Evolutionary conservation across 495 filamentous ascomycete genomes (phyloP).

Genomic region (Aspergillus steynii): DNA sequence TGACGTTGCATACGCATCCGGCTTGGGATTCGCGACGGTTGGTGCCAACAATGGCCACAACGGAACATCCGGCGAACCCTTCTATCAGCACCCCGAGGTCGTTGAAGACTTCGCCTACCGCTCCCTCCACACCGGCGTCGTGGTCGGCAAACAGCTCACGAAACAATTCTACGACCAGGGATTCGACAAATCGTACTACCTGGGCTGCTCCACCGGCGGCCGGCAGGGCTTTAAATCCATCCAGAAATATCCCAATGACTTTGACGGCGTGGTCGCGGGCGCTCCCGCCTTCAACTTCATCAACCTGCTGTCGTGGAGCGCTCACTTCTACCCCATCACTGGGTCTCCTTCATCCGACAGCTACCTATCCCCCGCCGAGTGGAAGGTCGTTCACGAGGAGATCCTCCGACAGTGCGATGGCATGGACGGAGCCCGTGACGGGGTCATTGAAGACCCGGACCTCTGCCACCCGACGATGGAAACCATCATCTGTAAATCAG

Average conservation of each 20-base stretch:
- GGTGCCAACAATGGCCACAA: conserved; percentile 61
- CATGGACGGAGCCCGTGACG: conserved; percentile 63
- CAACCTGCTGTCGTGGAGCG: conserved; percentile 55
- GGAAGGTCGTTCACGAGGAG: conserved; percentile 55
- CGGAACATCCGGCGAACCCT: conserved; percentile 50
- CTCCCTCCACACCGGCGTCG: conserved; percentile 52
- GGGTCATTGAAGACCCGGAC: conserved; percentile 62
- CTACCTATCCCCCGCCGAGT: conserved; percentile 52
- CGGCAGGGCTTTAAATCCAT: conserved; percentile 53
- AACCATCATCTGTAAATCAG: conserved; percentile 49
- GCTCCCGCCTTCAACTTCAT: conserved; percentile 53
- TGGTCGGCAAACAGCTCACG: conserved; percentile 50
- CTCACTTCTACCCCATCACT: conserved; percentile 50
- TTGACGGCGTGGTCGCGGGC: conserved; percentile 69
- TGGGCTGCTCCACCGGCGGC: conserved; percentile 59
- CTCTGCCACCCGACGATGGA: conserved; percentile 57
- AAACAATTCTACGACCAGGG: conserved; percentile 47
- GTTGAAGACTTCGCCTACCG: conserved; percentile 51
- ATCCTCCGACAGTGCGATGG: conserved; percentile 65
- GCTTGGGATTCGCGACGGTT: conserved; percentile 55
- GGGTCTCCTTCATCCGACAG: conserved; percentile 45
- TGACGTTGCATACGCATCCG: conserved; percentile 43
- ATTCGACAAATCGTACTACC: conserved; percentile 52
- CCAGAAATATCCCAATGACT: conserved; percentile 52
- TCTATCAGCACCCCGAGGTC: conserved; percentile 53